Evolutionary conservation across 2,329 filamentous ascomycete species (phyloP).

Genomic region (Xylariomycetidae sp.): DNA sequence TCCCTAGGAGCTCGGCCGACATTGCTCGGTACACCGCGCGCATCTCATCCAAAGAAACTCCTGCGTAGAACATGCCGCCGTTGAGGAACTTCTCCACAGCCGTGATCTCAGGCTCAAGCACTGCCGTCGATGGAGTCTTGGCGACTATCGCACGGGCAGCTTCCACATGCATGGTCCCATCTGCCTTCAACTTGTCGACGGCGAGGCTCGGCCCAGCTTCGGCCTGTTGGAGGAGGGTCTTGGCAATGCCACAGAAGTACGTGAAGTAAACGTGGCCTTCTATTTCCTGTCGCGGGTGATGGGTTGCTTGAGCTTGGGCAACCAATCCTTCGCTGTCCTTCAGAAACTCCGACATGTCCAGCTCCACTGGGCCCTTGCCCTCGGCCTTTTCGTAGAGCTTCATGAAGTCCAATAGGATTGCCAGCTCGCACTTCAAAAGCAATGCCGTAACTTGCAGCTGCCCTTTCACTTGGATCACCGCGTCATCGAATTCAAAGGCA

Average conservation of each 20-base stretch:
- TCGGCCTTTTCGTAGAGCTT: constrained; percentile 6
- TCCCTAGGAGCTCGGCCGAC: constrained; percentile 41
- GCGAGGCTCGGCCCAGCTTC: neutral
- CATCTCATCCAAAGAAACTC: constrained; percentile 46
- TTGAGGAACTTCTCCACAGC: constrained; percentile 39
- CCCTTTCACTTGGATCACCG: constrained; percentile 29
- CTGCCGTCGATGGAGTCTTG: constrained; percentile 4
- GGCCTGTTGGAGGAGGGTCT: constrained; percentile 9
- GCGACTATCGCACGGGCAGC: constrained; percentile 9
- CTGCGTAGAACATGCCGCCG: constrained; percentile 39
- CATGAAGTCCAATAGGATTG: constrained; percentile 37
- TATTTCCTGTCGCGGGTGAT: constrained; percentile 36
- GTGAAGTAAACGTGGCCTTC: constrained; percentile 47
- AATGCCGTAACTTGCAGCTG: constrained; percentile 38
- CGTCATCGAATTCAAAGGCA: constrained; percentile 30
- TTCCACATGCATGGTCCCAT: constrained; percentile 9
- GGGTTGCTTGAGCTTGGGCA: constrained; percentile 27
- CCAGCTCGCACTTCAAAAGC: constrained; percentile 41
- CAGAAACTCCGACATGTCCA: constrained; percentile 27
- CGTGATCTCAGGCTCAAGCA: constrained; percentile 38
- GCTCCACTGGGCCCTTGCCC: constrained; percentile 7
- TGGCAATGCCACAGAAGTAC: constrained; percentile 40
- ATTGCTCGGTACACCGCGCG: constrained; percentile 45
- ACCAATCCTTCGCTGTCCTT: constrained; percentile 35
- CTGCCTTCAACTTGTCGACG: constrained; percentile 4